A percentile compares a stretch with the other conserved stretches of the same genome.
These are phyloP conservation scores for Cercospora brassicicola DNA, from an alignment of 2,329 filamentous ascomycete genomes.

Conservation along the genomic window DNA sequence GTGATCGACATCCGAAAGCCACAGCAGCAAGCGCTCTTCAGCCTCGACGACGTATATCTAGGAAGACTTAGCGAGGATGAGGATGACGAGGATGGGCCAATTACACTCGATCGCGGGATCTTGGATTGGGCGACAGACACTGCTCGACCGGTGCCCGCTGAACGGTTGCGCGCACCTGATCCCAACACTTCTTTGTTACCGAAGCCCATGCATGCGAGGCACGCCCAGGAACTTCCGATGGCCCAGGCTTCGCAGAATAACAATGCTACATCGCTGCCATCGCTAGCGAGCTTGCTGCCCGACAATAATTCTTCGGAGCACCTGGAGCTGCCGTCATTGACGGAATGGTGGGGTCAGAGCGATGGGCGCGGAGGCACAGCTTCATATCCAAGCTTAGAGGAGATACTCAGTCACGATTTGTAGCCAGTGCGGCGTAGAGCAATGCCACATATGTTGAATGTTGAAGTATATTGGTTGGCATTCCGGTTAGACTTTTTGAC, in stretches of 20 bases:
- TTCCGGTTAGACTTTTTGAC: not conserved
- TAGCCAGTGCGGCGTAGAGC: conserved; percentile 4
- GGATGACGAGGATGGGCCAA: conserved; percentile 29
- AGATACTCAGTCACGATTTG: conserved; percentile 17
- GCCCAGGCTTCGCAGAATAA: conserved; percentile 6
- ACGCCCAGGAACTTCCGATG: conserved; percentile 17
- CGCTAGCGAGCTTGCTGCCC: conserved; percentile 17
- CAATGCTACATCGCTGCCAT: conserved; percentile 20
- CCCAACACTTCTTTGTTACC: conserved; percentile 34
- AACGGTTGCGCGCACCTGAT: conserved; percentile 15
- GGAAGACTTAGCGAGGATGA: conserved; percentile 29
- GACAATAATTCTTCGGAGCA: conserved; percentile 25
- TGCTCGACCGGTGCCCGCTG: conserved; percentile 1
- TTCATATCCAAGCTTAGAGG: conserved; percentile 14
- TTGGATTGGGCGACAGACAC: conserved; percentile 36
- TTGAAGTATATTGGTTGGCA: not conserved
- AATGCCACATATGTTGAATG: not conserved
- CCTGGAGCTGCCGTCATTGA: conserved; percentile 35
- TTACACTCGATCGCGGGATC: conserved; percentile 40
- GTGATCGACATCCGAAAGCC: conserved; percentile 1
- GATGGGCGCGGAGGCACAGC: not conserved
- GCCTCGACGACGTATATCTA: conserved; percentile 36
- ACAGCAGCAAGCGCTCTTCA: conserved; percentile 27
- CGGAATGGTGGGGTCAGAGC: conserved; percentile 26
- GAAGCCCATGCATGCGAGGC: conserved; percentile 26